These are phyloP conservation scores for Syncephalastrum monosporum DNA, from an alignment of 371 early-diverging fungal species.

Conservation along the genomic window DNA sequence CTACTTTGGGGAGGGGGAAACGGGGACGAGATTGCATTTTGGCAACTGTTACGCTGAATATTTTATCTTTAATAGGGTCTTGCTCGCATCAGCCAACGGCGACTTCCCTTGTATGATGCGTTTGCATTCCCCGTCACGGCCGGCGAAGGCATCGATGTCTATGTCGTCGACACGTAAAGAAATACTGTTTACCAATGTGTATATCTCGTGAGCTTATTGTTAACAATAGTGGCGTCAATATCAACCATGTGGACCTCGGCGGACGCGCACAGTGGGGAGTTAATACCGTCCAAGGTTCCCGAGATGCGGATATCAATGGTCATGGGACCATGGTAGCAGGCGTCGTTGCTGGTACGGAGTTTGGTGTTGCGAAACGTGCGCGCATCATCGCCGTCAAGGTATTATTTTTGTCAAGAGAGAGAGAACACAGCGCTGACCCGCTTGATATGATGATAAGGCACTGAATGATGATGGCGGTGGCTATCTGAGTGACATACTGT, in stretches of 20 bases:
- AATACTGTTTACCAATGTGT: neutral
- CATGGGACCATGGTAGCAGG: conserved; percentile 71
- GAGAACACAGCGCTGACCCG: neutral
- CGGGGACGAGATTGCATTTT: too few species aligned
- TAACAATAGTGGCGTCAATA: conserved; percentile 97
- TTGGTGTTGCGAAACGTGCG: conserved; percentile 65
- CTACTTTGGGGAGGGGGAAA: too few species aligned
- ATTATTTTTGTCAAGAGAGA: neutral
- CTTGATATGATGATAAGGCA: conserved; percentile 16
- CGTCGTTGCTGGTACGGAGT: conserved; percentile 51
- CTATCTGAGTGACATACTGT: conserved; percentile 51
- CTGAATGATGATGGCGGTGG: conserved; percentile 46
- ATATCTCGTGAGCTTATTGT: conserved; percentile 47
- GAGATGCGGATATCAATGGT: conserved; percentile 56
- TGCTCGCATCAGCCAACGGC: conserved; percentile 25
- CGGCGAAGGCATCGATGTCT: conserved; percentile 43
- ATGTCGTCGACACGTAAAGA: conserved; percentile 46
- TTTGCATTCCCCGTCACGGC: conserved; percentile 20
- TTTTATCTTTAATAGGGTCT: conserved; percentile 11
- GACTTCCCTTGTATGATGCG: conserved; percentile 15
- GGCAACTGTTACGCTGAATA: too few species aligned
- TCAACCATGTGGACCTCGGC: conserved; percentile 97
- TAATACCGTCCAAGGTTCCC: conserved; percentile 57
- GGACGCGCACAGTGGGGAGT: conserved; percentile 94
- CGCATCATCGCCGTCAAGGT: conserved; percentile 58